phyloP scores from a whole-genome alignment of 2,329 filamentous ascomycete species.

The Clarireedia homoeocarpa region DNA sequence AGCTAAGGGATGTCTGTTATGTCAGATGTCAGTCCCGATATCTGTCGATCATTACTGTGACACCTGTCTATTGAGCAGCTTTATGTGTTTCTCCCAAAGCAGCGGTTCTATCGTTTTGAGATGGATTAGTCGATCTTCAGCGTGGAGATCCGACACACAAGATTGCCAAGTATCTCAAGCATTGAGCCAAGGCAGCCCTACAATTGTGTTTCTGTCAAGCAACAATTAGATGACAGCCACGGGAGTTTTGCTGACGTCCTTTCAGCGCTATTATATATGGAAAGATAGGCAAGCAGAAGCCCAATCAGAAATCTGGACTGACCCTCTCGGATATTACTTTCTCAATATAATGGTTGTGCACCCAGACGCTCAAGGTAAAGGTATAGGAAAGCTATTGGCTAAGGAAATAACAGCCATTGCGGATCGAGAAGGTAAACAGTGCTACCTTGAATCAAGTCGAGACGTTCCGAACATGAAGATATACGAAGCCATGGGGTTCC shows the following conservation, averaged over 20 bases:
- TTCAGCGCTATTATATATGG: constrained; percentile 62
- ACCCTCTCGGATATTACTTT: constrained; percentile 63
- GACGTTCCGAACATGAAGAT: constrained; percentile 62
- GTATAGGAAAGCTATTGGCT: constrained; percentile 58
- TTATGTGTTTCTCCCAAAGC: neutral
- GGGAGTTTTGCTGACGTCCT: neutral
- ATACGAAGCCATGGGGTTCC: constrained; percentile 63
- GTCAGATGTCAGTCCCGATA: too few relatives aligned
- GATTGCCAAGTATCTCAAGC: neutral
- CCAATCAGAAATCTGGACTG: constrained; percentile 56
- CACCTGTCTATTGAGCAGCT: neutral
- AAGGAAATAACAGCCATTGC: constrained; percentile 53
- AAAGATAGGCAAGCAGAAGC: constrained; percentile 56
- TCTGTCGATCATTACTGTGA: neutral
- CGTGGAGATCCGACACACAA: neutral
- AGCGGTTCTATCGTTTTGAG: neutral
- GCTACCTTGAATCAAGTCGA: constrained; percentile 65
- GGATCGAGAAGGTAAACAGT: constrained; percentile 54
- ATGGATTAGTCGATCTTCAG: neutral
- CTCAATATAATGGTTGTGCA: constrained; percentile 67
- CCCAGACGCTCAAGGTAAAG: constrained; percentile 56
- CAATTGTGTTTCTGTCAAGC: neutral
- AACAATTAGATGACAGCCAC: neutral
- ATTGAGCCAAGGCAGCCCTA: neutral
- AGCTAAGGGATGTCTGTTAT: constrained; percentile 15